Conservation (phyloP, 768 basidiomycete genomes). For the Kwoniella botswanensis region DNA sequence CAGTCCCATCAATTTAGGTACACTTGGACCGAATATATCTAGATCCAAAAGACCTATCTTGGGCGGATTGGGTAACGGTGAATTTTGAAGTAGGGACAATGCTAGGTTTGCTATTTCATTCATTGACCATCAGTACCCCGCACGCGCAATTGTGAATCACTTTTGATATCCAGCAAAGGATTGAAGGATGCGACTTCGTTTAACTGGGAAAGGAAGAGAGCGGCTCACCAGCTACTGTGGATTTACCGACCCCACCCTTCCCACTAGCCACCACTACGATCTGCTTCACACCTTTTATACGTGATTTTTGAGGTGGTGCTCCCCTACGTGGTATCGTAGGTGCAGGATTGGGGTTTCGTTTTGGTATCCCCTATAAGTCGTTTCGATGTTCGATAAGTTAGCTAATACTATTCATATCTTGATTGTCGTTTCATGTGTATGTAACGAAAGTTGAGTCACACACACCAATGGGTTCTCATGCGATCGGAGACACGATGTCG, state of each 20-base stretch:
- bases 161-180: no score
- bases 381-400: not conserved
- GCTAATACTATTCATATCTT: not conserved
- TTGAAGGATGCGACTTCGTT: not conserved
- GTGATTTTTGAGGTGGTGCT: slow-evolving; percentile 57
- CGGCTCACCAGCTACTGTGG: slow-evolving; percentile 78
- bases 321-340: slow-evolving; percentile 61
- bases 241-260: slow-evolving; percentile 96
- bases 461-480: slow-evolving; percentile 58
- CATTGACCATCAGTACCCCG: not conserved
- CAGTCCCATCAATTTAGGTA: slow-evolving; percentile 91
- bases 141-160: no score
- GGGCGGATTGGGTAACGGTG: slow-evolving; percentile 49
- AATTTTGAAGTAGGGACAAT: slow-evolving; percentile 66
- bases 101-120: slow-evolving; percentile 58
- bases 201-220: not conserved
- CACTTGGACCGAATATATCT: slow-evolving; percentile 92
- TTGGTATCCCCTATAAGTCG: slow-evolving; percentile 59
- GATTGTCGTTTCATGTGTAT: not conserved
- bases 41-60: slow-evolving; percentile 89
- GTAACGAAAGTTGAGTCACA: not conserved
- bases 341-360: slow-evolving; percentile 54
- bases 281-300: slow-evolving; percentile 70
- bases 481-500: slow-evolving; percentile 18
- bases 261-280: slow-evolving; percentile 86